phyloP scores from a whole-genome alignment of 805 yeast genomes.

The Ogataea polymorpha region DNA sequence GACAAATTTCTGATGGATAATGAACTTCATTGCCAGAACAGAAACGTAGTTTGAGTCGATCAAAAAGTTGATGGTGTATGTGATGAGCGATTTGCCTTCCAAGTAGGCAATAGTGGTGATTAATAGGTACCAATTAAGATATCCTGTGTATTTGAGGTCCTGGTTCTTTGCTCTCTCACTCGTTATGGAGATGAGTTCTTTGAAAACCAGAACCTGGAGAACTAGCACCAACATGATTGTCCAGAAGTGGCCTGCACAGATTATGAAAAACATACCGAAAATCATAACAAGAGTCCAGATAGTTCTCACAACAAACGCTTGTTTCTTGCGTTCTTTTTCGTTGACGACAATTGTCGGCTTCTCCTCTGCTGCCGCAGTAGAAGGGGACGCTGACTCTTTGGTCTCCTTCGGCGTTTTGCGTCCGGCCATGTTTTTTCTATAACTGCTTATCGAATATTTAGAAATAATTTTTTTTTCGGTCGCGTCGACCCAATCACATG shows the following conservation, averaged over 20 bases:
- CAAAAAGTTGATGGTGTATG: constrained; percentile 38
- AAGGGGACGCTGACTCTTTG: constrained; percentile 1
- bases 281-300: constrained; percentile 95
- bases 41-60: constrained; percentile 29
- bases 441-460: constrained; percentile 9
- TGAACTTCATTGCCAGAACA: constrained; percentile 25
- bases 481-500: constrained; percentile 10
- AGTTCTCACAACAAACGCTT: constrained; percentile 82
- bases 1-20: constrained; percentile 74
- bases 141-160: constrained; percentile 75
- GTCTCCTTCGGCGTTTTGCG: constrained; percentile 3
- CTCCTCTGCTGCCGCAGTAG: not conserved
- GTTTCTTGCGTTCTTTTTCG: constrained; percentile 66
- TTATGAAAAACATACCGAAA: constrained; percentile 58
- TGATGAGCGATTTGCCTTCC: constrained; percentile 80
- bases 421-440: constrained; percentile 2
- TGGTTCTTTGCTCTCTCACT: constrained; percentile 76
- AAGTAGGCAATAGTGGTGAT: constrained; percentile 84
- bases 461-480: constrained; percentile 4
- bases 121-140: constrained; percentile 91
- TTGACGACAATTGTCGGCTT: constrained; percentile 24
- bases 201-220: constrained; percentile 81
- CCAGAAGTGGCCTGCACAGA: constrained; percentile 84
- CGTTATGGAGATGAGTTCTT: constrained; percentile 84
- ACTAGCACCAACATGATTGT: constrained; percentile 67